These are phyloP conservation scores for Brettanomyces naardenensis DNA, from an alignment of 805 yeast species.

Conservation along the genomic window DNA sequence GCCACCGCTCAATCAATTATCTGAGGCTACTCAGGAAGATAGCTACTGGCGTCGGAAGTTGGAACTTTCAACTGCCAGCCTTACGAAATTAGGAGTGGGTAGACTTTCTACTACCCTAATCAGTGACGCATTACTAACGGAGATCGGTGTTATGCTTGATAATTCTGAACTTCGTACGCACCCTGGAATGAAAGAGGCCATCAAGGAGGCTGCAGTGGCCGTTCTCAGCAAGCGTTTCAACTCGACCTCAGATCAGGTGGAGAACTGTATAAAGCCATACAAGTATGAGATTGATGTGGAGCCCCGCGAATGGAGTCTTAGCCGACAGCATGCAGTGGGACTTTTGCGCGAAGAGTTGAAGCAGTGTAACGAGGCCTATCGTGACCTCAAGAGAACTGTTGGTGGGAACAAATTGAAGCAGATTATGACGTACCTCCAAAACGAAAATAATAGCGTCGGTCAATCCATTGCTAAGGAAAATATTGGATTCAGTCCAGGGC, in stretches of 20 bases:
- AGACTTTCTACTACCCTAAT: constrained; percentile 77
- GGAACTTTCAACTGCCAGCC: constrained; percentile 72
- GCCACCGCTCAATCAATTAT: constrained; percentile 47
- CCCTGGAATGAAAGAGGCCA: constrained; percentile 76
- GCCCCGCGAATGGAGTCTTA: constrained; percentile 83
- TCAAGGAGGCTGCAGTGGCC: constrained; percentile 74
- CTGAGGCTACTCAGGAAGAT: constrained; percentile 55
- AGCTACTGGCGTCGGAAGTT: constrained; percentile 82
- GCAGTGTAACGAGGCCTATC: constrained; percentile 66
- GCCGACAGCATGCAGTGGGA: constrained; percentile 69
- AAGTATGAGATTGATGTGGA: constrained; percentile 96
- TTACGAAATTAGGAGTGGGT: constrained; percentile 93
- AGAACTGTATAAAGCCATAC: constrained; percentile 95
- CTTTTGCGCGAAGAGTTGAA: constrained; percentile 76
- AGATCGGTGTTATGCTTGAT: constrained; percentile 65
- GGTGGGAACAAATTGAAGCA: constrained; percentile 82
- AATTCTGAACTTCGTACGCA: constrained; percentile 74
- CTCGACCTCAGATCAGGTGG: constrained; percentile 97
- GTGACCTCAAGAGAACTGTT: constrained; percentile 52
- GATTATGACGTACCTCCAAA: constrained; percentile 66
- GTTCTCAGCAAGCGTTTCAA: constrained; percentile 74
- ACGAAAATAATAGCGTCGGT: constrained; percentile 29
- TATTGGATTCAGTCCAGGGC: constrained; percentile 72
- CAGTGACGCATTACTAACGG: constrained; percentile 71
- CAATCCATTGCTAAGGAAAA: constrained; percentile 54